Evolutionary conservation across 2,329 filamentous ascomycete genomes (phyloP).

Genomic region (Calonectria ilicicola): DNA sequence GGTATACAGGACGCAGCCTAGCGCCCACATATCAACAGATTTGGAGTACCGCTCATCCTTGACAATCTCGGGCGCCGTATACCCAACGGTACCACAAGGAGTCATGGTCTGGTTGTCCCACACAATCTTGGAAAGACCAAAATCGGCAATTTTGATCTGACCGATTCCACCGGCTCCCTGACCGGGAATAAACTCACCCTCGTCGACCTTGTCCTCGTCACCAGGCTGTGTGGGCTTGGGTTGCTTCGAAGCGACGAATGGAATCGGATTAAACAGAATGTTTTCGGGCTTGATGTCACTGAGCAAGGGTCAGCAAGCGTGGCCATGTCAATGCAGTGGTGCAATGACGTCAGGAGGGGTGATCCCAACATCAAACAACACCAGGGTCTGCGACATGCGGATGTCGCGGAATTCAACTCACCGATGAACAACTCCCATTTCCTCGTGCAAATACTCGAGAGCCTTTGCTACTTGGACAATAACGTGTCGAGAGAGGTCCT

Average conservation of each 20-base stretch:
- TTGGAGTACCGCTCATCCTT: conserved; percentile 99
- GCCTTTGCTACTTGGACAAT: conserved; percentile 96
- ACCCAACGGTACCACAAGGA: conserved; percentile 97
- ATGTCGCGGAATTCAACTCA: conserved; percentile 59
- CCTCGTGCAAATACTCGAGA: conserved; percentile 92
- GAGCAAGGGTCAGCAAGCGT: conserved; percentile 36
- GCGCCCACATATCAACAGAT: conserved; percentile 99
- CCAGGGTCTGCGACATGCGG: conserved; percentile 8
- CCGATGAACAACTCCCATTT: conserved; percentile 96
- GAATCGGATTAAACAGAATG: conserved; percentile 89
- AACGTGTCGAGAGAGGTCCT: conserved; percentile 93
- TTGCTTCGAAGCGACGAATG: conserved; percentile 82
- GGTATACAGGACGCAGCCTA: conserved; percentile 97
- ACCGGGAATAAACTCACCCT: conserved; percentile 90
- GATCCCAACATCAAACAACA: conserved; percentile 25
- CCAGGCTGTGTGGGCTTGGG: conserved; percentile 86
- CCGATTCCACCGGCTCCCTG: conserved; percentile 91
- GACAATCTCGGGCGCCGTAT: conserved; percentile 98
- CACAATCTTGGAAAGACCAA: conserved; percentile 96
- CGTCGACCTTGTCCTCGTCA: conserved; percentile 97
- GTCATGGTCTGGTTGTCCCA: conserved; percentile 99
- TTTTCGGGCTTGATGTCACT: conserved; percentile 99
- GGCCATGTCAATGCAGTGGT: conserved; percentile 32
- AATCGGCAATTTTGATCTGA: conserved; percentile 96
- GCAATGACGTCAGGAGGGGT: conserved; percentile 46